These are phyloP conservation scores for Pseudoperonospora humuli DNA, from an alignment of 352 stramenopile species.

Conservation along the genomic window DNA sequence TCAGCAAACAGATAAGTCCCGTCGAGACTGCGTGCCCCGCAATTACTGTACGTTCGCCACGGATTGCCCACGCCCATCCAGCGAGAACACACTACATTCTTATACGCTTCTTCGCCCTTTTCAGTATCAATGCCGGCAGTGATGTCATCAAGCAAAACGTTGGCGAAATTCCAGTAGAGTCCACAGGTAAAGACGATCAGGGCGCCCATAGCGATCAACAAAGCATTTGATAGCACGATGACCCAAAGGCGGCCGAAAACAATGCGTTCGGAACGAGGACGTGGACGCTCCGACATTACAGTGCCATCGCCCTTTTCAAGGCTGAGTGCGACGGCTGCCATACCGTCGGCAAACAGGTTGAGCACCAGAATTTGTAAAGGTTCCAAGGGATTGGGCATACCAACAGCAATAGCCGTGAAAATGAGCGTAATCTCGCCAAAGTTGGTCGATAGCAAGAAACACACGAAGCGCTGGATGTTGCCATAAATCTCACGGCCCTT, in stretches of 20 bases:
- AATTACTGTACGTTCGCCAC: constrained; percentile 47
- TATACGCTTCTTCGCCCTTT: constrained; percentile 28
- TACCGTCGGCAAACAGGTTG: constrained; percentile 96
- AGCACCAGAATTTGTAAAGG: constrained; percentile 96
- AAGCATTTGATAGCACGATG: constrained; percentile 53
- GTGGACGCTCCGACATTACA: constrained; percentile 53
- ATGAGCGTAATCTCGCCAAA: constrained; percentile 91
- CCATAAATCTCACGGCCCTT: constrained; percentile 96
- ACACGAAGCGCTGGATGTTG: constrained; percentile 96
- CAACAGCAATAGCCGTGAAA: constrained; percentile 50
- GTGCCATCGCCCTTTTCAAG: constrained; percentile 64
- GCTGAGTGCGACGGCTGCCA: constrained; percentile 61
- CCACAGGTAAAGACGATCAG: constrained; percentile 55
- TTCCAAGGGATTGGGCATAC: constrained; percentile 86
- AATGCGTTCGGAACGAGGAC: constrained; percentile 49
- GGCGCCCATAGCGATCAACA: constrained; percentile 45
- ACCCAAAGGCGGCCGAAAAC: constrained; percentile 65
- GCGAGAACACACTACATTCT: constrained; percentile 42
- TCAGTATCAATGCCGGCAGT: constrained; percentile 31
- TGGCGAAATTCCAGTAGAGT: constrained; percentile 66
- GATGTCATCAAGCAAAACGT: constrained; percentile 50
- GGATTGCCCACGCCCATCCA: constrained; percentile 43
- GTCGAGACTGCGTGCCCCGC: constrained; percentile 22
- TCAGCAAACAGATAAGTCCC: constrained; percentile 36
- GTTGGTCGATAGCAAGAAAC: constrained; percentile 96